Conservation (phyloP, 768 basidiomycete species). For the Obba rivulosa region DNA sequence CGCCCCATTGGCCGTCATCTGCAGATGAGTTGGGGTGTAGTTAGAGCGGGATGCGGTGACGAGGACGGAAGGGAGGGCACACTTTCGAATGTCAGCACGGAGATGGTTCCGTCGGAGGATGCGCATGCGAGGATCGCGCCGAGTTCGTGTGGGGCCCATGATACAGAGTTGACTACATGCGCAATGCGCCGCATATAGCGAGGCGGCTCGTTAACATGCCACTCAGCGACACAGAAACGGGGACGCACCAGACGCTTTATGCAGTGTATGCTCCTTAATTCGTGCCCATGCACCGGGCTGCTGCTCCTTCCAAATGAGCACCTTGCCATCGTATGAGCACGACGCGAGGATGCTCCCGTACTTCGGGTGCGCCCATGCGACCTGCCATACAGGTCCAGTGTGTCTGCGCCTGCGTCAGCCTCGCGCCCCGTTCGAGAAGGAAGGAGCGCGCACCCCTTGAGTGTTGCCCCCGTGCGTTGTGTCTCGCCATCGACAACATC, state of each 20-base stretch:
- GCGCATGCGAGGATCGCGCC: conserved; percentile 97
- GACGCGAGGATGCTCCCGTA: conserved; percentile 95
- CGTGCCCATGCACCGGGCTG: conserved; percentile 75
- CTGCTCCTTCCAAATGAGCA: conserved; percentile 97
- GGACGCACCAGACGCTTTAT: conserved; percentile 88
- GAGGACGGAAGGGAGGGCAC: conserved; percentile 20
- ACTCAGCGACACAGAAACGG: neutral
- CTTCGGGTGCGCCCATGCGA: conserved; percentile 97
- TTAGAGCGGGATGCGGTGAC: neutral
- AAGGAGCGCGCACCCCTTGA: conserved; percentile 60
- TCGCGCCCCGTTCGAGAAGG: too few relatives aligned
- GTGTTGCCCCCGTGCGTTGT: conserved; percentile 55
- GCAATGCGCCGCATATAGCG: neutral
- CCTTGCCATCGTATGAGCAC: conserved; percentile 98
- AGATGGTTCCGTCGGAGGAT: conserved; percentile 94
- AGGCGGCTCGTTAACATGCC: neutral
- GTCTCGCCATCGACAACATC: conserved; percentile 88
- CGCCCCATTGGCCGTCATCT: conserved; percentile 97
- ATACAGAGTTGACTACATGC: conserved; percentile 84
- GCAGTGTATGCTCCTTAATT: conserved; percentile 92
- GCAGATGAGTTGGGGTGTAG: neutral
- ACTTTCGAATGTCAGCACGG: conserved; percentile 97
- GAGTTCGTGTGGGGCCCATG: conserved; percentile 98
- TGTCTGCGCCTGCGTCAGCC: conserved; percentile 66
- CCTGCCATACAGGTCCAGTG: conserved; percentile 96